Conservation (phyloP, 2,329 filamentous ascomycete species). For the Fusarium sp. region DNA sequence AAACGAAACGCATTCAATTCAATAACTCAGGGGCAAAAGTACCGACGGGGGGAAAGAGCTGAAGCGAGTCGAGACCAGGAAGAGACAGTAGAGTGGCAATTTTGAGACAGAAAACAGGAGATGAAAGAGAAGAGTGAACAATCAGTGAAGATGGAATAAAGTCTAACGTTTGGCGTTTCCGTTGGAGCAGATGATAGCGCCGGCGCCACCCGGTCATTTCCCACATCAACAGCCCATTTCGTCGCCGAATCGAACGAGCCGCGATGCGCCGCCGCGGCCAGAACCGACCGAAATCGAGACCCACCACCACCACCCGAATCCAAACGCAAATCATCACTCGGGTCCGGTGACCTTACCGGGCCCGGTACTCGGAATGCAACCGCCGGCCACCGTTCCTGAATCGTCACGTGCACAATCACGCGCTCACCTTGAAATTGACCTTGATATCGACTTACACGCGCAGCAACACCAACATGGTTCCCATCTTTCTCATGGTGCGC, state of each 20-base stretch:
- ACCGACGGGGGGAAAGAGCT: not conserved
- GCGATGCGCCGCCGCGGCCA: constrained; percentile 35
- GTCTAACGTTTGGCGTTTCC: constrained; percentile 32
- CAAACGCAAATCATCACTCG: not conserved
- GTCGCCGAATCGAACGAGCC: constrained; percentile 41
- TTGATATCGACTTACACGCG: constrained; percentile 35
- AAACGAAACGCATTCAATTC: not conserved
- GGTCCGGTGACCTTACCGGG: constrained; percentile 16
- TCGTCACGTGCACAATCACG: constrained; percentile 2
- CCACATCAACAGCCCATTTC: constrained; percentile 43
- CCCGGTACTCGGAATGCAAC: constrained; percentile 30
- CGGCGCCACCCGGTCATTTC: constrained; percentile 36
- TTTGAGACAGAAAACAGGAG: constrained; percentile 9
- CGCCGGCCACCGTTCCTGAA: constrained; percentile 14
- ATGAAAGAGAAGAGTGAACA: constrained; percentile 2
- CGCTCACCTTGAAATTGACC: constrained; percentile 4
- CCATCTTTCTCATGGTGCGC: constrained; percentile 4
- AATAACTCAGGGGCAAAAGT: not conserved
- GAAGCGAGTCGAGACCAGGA: not conserved
- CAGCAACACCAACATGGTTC: constrained; percentile 16
- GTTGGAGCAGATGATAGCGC: constrained; percentile 37
- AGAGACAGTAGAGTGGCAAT: not conserved
- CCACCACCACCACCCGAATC: constrained; percentile 32
- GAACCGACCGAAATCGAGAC: constrained; percentile 36
- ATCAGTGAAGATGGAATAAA: constrained; percentile 15